Base-by-base conservation (phyloP, 306 rosid species). In the Pueraria montana region DNA sequence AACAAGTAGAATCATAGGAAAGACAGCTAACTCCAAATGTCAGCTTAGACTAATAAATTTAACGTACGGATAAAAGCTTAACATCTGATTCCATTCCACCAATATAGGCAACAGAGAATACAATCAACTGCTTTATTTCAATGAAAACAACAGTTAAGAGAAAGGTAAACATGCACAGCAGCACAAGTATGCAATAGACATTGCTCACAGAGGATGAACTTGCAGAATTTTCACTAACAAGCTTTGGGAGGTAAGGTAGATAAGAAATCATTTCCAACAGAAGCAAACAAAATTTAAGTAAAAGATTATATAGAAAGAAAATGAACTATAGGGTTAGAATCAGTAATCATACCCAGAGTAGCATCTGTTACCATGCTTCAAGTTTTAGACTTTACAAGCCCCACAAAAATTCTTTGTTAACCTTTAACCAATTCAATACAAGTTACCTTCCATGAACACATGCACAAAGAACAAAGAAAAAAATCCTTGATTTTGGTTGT, bases 21-120 rank as follows among this genome's bases (percentile, higher is more conserved):
- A 40, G 40, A 53, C 42, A 42, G 42, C 50, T 23, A 55, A 74
- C 55, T 62, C 56, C 8, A 40, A 38, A 26, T 13, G 70, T 52
- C 76, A 64, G 53, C 67, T 74, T 40, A 65, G 76, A 74, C 40
- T 74, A 74, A 52, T 18, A 82, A 53, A 82, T 62, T 46, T 48
- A 40, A 36, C 18, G 5, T 42, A 56, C 17, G 11, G 78, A 70
- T 40, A 26, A 70, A 69, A 42, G 5, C 65, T 48, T 48, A 23
- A 36, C 30, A 81, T 17, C 30, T 38, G 48, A 36, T 45, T 61
- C 74, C 84, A 74, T 46, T 77, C 21, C 11, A 62, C 61, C 49
- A 63, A 46, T 52, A 64, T 30, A 43, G 36, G 32, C 6, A 13
- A 46, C 36, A 26, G 18, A 77, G 23, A 64, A 27, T 55, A 70